Conservation (phyloP, 2,329 filamentous ascomycete species). For the Paecilomyces sp. region DNA sequence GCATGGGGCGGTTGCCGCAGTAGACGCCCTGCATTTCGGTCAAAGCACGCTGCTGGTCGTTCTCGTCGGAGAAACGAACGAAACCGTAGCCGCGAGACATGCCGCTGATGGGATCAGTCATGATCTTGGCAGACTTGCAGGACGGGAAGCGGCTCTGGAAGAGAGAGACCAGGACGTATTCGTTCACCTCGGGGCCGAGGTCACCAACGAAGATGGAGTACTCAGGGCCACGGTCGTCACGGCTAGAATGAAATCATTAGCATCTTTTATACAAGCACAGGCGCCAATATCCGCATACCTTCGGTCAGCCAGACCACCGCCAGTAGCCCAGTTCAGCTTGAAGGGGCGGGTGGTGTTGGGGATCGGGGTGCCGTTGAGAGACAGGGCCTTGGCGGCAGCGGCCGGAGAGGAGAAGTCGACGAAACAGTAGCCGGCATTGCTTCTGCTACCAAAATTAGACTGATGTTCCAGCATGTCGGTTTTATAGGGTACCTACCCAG, state of each 20-base stretch:
- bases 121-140: constrained; percentile 99
- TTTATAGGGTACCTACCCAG: constrained; percentile 59
- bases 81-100: constrained; percentile 98
- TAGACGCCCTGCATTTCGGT: constrained; percentile 99
- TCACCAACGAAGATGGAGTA: constrained; percentile 98
- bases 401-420: constrained; percentile 82
- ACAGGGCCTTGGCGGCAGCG: constrained; percentile 84
- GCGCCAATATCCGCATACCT: constrained; percentile 49
- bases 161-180: constrained; percentile 92
- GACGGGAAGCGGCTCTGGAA: constrained; percentile 95
- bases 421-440: constrained; percentile 97
- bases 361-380: constrained; percentile 78
- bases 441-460: constrained; percentile 47
- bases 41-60: constrained; percentile 90
- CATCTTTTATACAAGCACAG: background rate
- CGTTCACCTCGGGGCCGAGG: constrained; percentile 95
- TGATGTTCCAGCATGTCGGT: constrained; percentile 7
- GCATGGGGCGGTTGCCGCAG: constrained; percentile 97
- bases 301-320: constrained; percentile 88
- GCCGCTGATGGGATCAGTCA: constrained; percentile 96
- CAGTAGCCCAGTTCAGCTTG: constrained; percentile 99
- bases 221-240: constrained; percentile 92
- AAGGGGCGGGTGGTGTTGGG: constrained; percentile 92
- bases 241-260: constrained; percentile 32
- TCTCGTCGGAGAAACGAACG: constrained; percentile 91